These are phyloP conservation scores for Fusarium avenaceum DNA, from an alignment of 2,329 filamentous ascomycete species.

Conservation along the genomic window DNA sequence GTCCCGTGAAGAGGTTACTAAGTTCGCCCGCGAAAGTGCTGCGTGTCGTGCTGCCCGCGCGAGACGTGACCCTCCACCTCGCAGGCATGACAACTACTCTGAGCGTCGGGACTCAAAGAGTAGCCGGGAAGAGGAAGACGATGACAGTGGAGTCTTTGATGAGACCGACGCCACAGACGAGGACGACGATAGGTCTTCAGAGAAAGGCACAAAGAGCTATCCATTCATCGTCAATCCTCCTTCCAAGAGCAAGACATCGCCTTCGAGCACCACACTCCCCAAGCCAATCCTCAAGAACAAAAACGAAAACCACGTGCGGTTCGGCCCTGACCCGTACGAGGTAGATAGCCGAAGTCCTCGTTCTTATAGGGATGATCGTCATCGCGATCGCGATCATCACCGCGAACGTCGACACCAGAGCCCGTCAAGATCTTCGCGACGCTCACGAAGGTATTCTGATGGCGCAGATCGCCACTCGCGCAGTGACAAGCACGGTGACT, in stretches of 20 bases:
- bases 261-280: conserved; percentile 57
- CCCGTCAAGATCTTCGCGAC: conserved; percentile 36
- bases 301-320: conserved; percentile 69
- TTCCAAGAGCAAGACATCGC: conserved; percentile 52
- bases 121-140: conserved; percentile 52
- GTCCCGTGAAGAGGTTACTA: conserved; percentile 64
- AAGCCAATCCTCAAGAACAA: conserved; percentile 74
- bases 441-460: conserved; percentile 50
- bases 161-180: conserved; percentile 52
- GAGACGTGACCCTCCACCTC: conserved; percentile 18
- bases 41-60: conserved; percentile 61
- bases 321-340: conserved; percentile 64
- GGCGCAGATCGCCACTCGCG: conserved; percentile 44
- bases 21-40: conserved; percentile 64
- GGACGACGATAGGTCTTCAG: conserved; percentile 52
- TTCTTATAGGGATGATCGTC: conserved; percentile 53
- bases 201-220: conserved; percentile 52
- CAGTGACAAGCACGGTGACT: conserved; percentile 53
- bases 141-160: conserved; percentile 50
- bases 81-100: conserved; percentile 25
- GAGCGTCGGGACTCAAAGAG: conserved; percentile 53
- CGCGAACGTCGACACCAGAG: conserved; percentile 41
- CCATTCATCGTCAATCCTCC: conserved; percentile 57
- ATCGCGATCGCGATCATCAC: conserved; percentile 48
- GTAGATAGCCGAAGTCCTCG: conserved; percentile 53